Evolutionary conservation across 305 asterid species (phyloP).

Genomic region (Stenogyne calaminthoides): DNA sequence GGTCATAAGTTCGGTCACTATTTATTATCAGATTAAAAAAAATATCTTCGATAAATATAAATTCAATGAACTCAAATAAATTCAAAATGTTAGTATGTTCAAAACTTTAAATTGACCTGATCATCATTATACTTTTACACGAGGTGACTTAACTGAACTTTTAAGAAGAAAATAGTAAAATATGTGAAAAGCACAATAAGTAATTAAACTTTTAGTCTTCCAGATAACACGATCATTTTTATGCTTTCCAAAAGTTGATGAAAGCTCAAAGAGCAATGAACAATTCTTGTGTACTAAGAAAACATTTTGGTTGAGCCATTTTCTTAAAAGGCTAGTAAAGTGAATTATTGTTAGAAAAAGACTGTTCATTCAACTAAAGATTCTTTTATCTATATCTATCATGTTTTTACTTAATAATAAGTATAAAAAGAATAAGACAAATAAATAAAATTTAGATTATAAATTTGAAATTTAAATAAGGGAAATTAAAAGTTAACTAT

Average conservation of each 20-base stretch:
- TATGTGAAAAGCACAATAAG: neutral
- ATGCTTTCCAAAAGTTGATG: slow-evolving; percentile 1
- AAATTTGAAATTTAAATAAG: neutral
- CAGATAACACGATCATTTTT: neutral
- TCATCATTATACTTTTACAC: neutral
- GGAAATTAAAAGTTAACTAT: neutral
- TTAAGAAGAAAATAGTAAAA: neutral
- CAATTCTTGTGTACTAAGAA: slow-evolving; percentile 40
- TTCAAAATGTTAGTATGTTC: neutral
- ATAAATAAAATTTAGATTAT: neutral
- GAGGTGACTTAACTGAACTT: neutral
- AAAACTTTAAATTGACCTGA: no score
- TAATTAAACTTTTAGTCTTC: neutral
- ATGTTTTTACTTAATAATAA: neutral
- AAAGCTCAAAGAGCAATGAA: slow-evolving; percentile 32
- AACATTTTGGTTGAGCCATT: slow-evolving; percentile 34
- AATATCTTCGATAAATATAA: no score
- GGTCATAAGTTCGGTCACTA: no score
- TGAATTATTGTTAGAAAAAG: slow-evolving; percentile 36
- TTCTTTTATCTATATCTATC: slow-evolving; percentile 13
- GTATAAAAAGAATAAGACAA: neutral
- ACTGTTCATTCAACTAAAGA: slow-evolving; percentile 29
- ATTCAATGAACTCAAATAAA: neutral
- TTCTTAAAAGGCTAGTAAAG: slow-evolving; percentile 41
- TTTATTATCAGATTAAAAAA: no score